These are phyloP conservation scores for Myxozyma lipomycoides DNA, from an alignment of 805 yeast genomes.

Conservation along the genomic window DNA sequence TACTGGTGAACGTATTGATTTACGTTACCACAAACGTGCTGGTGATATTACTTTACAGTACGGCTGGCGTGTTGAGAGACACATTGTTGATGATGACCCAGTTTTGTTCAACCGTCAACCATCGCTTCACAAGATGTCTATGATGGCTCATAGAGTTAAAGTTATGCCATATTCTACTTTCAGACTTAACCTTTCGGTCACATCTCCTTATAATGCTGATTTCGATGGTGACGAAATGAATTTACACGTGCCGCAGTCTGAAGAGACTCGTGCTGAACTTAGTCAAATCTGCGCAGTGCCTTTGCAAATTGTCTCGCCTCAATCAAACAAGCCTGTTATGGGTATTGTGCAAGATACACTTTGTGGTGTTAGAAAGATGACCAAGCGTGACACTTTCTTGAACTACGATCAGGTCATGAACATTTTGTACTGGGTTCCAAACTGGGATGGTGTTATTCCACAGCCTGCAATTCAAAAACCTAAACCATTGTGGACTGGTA, in stretches of 20 bases:
- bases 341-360: slow-evolving; percentile 99
- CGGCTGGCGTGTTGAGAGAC: slow-evolving; percentile 99
- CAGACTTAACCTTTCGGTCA: slow-evolving; percentile 91
- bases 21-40: slow-evolving; percentile 94
- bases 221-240: slow-evolving; percentile 99
- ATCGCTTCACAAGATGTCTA: slow-evolving; percentile 97
- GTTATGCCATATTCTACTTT: slow-evolving; percentile 99
- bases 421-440: slow-evolving; percentile 94
- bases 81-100: slow-evolving; percentile 95
- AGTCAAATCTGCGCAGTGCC: slow-evolving; percentile 96
- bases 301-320: slow-evolving; percentile 95
- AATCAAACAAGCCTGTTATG: slow-evolving; percentile 98
- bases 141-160: slow-evolving; percentile 98
- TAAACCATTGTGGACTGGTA: slow-evolving; percentile 96
- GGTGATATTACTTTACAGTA: slow-evolving; percentile 97
- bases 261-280: slow-evolving; percentile 94
- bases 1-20: slow-evolving; percentile 97
- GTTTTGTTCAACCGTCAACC: slow-evolving; percentile 99
- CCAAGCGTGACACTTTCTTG: slow-evolving; percentile 80
- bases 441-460: slow-evolving; percentile 98
- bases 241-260: slow-evolving; percentile 97
- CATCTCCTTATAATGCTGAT: slow-evolving; percentile 99
- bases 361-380: slow-evolving; percentile 95
- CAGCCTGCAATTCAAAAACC: slow-evolving; percentile 93
- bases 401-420: slow-evolving; percentile 95